Conservation (phyloP, 2,329 filamentous ascomycete genomes). For the Cryphonectria nitschkei region DNA sequence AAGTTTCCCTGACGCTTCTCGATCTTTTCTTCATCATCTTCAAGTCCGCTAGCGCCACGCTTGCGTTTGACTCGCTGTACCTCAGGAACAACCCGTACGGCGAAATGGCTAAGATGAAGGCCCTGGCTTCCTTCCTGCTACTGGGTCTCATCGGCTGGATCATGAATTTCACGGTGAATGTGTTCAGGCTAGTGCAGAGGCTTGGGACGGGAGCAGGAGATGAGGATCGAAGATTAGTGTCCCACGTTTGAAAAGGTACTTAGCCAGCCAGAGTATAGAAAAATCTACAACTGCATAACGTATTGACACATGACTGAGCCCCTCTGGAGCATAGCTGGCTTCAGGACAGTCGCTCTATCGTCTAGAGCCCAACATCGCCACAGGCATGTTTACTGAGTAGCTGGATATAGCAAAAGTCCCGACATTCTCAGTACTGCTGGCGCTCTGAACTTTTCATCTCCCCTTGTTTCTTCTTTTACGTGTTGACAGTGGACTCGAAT, state of each 20-base stretch:
- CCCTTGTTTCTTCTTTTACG: background rate
- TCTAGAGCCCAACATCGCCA: no score
- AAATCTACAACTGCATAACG: background rate
- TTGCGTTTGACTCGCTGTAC: conserved; percentile 86
- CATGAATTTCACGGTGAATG: conserved; percentile 84
- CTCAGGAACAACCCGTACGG: conserved; percentile 44
- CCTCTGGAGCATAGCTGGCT: background rate
- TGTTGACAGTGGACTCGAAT: background rate
- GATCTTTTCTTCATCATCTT: conserved; percentile 98
- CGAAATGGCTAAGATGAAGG: conserved; percentile 43
- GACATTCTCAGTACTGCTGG: background rate
- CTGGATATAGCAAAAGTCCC: background rate
- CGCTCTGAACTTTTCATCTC: background rate
- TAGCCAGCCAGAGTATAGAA: background rate
- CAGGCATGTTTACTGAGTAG: background rate
- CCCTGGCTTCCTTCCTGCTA: conserved; percentile 77
- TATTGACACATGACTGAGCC: background rate
- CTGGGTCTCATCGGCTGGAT: conserved; percentile 88
- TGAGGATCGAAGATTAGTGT: conserved; percentile 37
- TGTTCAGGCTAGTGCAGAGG: conserved; percentile 69
- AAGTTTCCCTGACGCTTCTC: conserved; percentile 85
- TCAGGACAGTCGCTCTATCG: background rate
- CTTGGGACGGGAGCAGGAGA: conserved; percentile 62
- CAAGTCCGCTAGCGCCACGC: conserved; percentile 86
- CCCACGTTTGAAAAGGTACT: conserved; percentile 2